Evolutionary conservation across 2,329 filamentous ascomycete species (phyloP), one percentile per base, ranked within the genome.

Genomic region (Orbilia oligospora): DNA sequence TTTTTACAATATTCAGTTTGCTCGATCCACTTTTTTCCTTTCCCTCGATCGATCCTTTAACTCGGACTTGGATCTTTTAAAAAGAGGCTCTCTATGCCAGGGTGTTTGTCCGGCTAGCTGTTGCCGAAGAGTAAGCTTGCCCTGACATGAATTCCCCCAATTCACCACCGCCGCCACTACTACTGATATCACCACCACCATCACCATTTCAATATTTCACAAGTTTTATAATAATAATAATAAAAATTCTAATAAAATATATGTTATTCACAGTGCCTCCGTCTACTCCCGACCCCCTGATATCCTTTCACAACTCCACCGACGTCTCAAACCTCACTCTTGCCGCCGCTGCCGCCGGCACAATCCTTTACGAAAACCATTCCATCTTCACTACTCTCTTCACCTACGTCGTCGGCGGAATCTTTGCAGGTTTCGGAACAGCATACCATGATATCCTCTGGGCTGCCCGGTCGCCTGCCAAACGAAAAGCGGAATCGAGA

Each of bases 401-500:
- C 58, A 44, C 76, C 9, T 73, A 64, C 69, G 64, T 75, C 56
- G 64, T 79, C 38, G 64, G 71, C 58, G 76, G 76, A 16, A 69
- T 79, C 55, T 79, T 79, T 18, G 76, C 76, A 9, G 66, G 76
- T 46, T 79, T 79, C 18, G 76, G 76, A 41, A 56, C 56, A 33
- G 38, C 58, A 18, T 66, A 46, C 51, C 27, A 67, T 24, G 65
- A 79, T 36, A 24, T 73, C 18, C 48, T 71, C 16, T 78, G 75
- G 75, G 55, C 71, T 24, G 46, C 55, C 14, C 44, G 63, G 1
- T 72, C 75, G 16, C 56, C 75, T 6, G 27, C 41, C 22, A 78
- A 69, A 44, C 75, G 75, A 18, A 44, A 38, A 16, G 33, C 38
- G 9, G 44, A 71, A 20, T 72, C 68, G 5, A 58, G 22, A n/a